A percentile compares a stretch with the other conserved stretches of the same genome.
Conservation (phyloP, 768 basidiomycete genomes). For the Phlegmacium glaucopus region DNA sequence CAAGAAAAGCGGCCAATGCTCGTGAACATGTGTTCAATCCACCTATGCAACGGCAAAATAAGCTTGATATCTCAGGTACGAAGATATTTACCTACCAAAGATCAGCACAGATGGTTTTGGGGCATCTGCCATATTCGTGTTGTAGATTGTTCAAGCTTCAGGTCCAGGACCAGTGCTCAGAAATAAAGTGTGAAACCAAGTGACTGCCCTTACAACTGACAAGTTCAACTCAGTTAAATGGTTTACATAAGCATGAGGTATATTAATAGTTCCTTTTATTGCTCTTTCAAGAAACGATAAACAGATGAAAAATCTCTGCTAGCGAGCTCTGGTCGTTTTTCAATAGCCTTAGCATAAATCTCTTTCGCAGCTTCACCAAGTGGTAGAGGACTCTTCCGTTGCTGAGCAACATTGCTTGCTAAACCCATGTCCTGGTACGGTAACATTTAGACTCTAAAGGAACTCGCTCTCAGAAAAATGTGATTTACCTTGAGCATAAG, state of each 20-base stretch:
- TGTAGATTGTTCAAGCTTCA: constrained; percentile 2
- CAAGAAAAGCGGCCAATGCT: constrained; percentile 62
- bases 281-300: constrained; percentile 55
- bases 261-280: constrained; percentile 10
- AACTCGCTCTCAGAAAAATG: background rate
- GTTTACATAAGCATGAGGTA: background rate
- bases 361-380: constrained; percentile 61
- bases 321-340: constrained; percentile 54
- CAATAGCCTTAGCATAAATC: constrained; percentile 57
- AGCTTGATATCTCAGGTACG: background rate
- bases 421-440: constrained; percentile 75
- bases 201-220: too few relatives aligned
- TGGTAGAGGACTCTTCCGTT: constrained; percentile 50
- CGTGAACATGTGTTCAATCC: constrained; percentile 80
- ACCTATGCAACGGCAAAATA: constrained; percentile 40
- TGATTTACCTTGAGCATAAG: constrained; percentile 72
- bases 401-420: constrained; percentile 59
- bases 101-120: constrained; percentile 66
- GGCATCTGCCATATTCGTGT: constrained; percentile 29
- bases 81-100: constrained; percentile 51
- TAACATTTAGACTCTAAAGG: background rate
- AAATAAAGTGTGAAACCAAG: background rate
- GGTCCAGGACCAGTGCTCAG: background rate
- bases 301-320: constrained; percentile 81
- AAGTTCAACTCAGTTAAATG: background rate